Evolutionary conservation across 768 basidiomycete species (phyloP).

Genomic region (Tylopilus vinaceipallidus): DNA sequence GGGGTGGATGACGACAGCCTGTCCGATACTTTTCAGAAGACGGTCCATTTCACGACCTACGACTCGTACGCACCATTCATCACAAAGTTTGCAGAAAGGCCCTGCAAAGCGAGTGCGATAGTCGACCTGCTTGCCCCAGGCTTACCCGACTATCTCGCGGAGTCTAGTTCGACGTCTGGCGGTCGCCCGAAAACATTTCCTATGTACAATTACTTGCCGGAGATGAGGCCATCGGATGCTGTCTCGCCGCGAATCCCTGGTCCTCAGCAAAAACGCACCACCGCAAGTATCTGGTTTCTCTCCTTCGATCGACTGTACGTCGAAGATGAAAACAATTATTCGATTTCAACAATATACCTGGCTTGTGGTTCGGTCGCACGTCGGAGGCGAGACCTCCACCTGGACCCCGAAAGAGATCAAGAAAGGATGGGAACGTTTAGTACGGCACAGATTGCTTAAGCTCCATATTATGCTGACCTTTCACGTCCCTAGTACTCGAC

Average conservation of each 20-base stretch:
- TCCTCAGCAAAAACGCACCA: too few species aligned
- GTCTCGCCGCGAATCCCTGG: too few species aligned
- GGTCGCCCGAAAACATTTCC: constrained; percentile 11
- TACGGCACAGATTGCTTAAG: background rate
- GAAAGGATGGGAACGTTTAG: constrained; percentile 12
- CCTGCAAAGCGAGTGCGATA: constrained; percentile 2
- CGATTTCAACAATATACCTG: background rate
- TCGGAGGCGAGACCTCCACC: background rate
- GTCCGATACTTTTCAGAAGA: constrained; percentile 7
- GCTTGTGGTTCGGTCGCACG: background rate
- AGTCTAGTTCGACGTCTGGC: constrained; percentile 22
- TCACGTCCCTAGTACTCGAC: background rate
- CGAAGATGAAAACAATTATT: too few species aligned
- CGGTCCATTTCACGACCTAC: constrained; percentile 17
- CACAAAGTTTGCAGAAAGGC: constrained; percentile 3
- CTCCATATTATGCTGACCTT: background rate
- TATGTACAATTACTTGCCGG: constrained; percentile 1
- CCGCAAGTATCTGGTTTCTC: too few species aligned
- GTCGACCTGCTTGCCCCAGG: constrained; percentile 16
- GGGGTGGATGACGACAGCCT: background rate
- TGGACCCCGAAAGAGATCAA: constrained; percentile 3
- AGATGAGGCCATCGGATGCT: too few species aligned
- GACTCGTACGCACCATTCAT: constrained; percentile 15
- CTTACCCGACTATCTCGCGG: constrained; percentile 15
- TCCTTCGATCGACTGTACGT: too few species aligned